These are phyloP conservation scores for Cynara cardunculus DNA, from an alignment of 129 eudicot species.

Conservation along the genomic window DNA sequence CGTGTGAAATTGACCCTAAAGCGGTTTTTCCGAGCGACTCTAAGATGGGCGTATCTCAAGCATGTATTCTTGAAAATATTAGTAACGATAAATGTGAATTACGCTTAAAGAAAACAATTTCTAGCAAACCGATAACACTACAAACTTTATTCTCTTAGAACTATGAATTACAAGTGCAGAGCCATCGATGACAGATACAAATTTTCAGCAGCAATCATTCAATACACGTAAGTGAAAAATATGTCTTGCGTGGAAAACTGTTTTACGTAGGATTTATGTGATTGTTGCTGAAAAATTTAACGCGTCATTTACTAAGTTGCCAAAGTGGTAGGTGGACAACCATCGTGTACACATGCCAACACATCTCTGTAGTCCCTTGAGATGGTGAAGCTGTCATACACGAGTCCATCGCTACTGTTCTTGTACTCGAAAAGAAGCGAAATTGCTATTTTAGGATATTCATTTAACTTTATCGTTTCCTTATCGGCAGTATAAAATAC, in stretches of 20 bases:
- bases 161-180: neutral
- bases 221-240: neutral
- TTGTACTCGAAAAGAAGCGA: slow-evolving; percentile 73
- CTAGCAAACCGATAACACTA: neutral
- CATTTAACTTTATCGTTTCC: no score
- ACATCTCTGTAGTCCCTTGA: slow-evolving; percentile 88
- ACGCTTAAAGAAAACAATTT: neutral
- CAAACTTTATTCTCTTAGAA: neutral
- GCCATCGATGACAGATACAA: neutral
- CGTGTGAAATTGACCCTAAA: neutral
- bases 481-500: no score
- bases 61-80: neutral
- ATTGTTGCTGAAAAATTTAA: neutral
- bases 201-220: neutral
- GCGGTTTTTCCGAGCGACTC: no score
- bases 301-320: slow-evolving; percentile 24
- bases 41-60: neutral
- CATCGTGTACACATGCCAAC: slow-evolving; percentile 76
- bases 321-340: slow-evolving; percentile 67
- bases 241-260: neutral
- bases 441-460: no score
- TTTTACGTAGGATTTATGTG: neutral
- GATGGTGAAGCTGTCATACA: slow-evolving; percentile 74
- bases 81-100: neutral
- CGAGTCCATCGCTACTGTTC: slow-evolving; percentile 74